Evolutionary conservation across 1,284 basidiomycete species (phyloP), one percentile per base, ranked within the genome.

Genomic region (Testicularia cyperi): DNA sequence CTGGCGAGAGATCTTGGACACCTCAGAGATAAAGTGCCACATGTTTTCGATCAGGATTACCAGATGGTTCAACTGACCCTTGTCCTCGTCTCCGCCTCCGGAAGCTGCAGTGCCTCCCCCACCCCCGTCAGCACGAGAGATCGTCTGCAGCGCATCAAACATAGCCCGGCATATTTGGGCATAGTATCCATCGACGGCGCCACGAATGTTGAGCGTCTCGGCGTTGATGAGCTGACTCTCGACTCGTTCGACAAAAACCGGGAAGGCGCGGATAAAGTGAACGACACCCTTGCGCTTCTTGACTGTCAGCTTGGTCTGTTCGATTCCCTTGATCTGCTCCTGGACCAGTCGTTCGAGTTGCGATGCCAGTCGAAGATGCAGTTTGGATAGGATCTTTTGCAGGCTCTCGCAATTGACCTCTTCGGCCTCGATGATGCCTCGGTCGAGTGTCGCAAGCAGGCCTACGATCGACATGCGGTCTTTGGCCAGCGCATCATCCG

Each of bases 1-100:
- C 37, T 57, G 53, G 9, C 38, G 43, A 14, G 45, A 84, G 60
- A 86, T 79, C 57, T 83, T 83, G 0, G 84, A 82, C 21, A 88
- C 84, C 72, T 94, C 90, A 0, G 86, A 83, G 28, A 90, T 83
- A 72, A 96, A 92, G 73, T 89, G 86, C 65, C 92, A 88, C 90
- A 94, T 92, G 74, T 98, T 98, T 77, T 96, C 94, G 52, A 97
- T 90, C 61, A 98, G 82, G 68, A 96, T 87, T 63, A 97, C 90
- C 72, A 95, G 89, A 70, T 92, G 95, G 76, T 97, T 96, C 42
- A 97, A 81, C 74, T 94, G 90, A 1, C 91, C 91, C 78, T 98
- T 98, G 78, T 94, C 94, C 20, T 77, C 73, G 42, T 72, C 74
- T 2, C 31, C 18, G 72, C 77, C 63, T 8, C 18, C 18, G 9